Conservation (phyloP, 345 rosid species). For the Microthlaspi erraticum region DNA sequence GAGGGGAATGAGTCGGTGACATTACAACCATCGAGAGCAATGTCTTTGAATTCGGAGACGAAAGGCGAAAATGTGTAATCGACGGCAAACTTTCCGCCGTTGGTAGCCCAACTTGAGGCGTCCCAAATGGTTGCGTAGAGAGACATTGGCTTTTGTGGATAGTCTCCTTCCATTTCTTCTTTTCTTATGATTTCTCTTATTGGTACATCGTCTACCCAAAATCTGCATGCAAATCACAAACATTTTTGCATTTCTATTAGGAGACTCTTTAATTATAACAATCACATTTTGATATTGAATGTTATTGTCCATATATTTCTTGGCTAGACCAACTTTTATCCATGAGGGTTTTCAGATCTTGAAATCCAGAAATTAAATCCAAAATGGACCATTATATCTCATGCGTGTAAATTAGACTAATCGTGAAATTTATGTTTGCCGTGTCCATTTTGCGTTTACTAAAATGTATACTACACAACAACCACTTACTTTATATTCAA, state of each 20-base stretch:
- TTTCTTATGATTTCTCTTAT: constrained; percentile 68
- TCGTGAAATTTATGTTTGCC: constrained; percentile 5
- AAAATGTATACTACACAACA: constrained; percentile 9
- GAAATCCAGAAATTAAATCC: neutral
- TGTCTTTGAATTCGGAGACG: constrained; percentile 68
- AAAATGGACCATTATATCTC: neutral
- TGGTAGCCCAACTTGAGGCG: constrained; percentile 93
- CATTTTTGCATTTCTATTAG: neutral
- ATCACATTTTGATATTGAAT: neutral
- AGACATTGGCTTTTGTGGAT: constrained; percentile 89
- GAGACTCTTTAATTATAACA: neutral
- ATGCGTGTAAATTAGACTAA: constrained; percentile 16
- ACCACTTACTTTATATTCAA: constrained; percentile 6
- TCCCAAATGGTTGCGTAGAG: constrained; percentile 97
- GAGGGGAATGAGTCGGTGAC: constrained; percentile 57
- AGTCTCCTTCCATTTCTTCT: constrained; percentile 77
- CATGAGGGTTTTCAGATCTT: neutral
- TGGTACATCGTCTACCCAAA: constrained; percentile 87
- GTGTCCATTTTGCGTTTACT: constrained; percentile 20
- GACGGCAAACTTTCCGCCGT: constrained; percentile 74
- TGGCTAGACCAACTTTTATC: neutral
- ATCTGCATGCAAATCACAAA: constrained; percentile 56
- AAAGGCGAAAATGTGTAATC: constrained; percentile 81
- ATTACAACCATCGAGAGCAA: constrained; percentile 75
- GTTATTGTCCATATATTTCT: neutral